Conservation (phyloP, 306 rosid genomes). For the Carpinus fangiana region DNA sequence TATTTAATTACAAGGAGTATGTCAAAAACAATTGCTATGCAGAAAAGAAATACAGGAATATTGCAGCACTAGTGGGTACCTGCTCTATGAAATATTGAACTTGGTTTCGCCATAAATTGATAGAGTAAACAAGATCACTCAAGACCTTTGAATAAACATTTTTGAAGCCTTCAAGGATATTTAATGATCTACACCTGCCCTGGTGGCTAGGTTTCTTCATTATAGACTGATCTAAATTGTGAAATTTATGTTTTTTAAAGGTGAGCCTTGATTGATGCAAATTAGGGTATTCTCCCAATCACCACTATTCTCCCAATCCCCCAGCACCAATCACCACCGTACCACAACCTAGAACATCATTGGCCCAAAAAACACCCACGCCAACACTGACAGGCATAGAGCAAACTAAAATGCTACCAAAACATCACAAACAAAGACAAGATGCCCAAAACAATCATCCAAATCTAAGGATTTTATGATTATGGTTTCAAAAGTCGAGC, state of each 20-base stretch:
- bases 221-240: constrained; percentile 22
- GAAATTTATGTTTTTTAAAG: constrained; percentile 35
- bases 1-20: background rate
- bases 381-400: no score
- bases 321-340: no score
- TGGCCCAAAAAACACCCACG: no score
- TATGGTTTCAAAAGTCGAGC: no score
- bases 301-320: no score
- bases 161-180: constrained; percentile 24
- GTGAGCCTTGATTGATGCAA: constrained; percentile 37
- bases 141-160: constrained; percentile 36
- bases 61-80: constrained; percentile 38
- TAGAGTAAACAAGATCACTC: constrained; percentile 86
- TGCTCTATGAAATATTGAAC: constrained; percentile 79
- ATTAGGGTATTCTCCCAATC: constrained; percentile 13
- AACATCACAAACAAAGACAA: no score
- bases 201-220: constrained; percentile 7
- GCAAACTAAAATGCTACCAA: no score
- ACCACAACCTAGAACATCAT: no score
- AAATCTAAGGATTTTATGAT: no score
- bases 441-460: no score
- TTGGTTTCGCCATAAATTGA: constrained; percentile 91
- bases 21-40: background rate
- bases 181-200: constrained; percentile 21
- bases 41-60: background rate